These are phyloP conservation scores for Acanthamoeba royreba DNA, from an alignment of 208 protist species.

Conservation along the genomic window DNA sequence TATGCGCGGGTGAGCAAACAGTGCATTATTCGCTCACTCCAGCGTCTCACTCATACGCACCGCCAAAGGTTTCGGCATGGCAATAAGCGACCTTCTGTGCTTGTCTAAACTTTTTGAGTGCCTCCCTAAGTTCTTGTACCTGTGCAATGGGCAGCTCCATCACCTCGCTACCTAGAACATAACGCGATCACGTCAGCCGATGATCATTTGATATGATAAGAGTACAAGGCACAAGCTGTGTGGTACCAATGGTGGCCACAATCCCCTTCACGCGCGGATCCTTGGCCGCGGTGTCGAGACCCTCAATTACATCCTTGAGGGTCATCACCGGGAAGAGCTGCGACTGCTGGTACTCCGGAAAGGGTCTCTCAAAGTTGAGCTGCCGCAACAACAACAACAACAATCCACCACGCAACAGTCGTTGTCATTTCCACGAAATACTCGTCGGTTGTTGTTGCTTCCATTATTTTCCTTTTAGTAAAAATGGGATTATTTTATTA, in stretches of 20 bases:
- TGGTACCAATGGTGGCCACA: background rate
- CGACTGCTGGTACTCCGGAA: background rate
- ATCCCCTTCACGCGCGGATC: constrained; percentile 5
- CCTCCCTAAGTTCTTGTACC: constrained; percentile 4
- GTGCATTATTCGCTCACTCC: too few relatives aligned
- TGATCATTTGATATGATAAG: too few relatives aligned
- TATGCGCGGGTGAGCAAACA: too few relatives aligned
- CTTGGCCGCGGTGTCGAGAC: background rate
- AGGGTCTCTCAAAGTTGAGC: constrained; percentile 40
- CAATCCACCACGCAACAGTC: too few relatives aligned
- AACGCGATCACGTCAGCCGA: too few relatives aligned
- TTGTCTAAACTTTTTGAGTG: background rate
- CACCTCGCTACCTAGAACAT: background rate
- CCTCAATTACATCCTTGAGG: background rate
- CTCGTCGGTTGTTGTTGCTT: background rate
- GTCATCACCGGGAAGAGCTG: background rate
- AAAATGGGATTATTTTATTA: too few relatives aligned
- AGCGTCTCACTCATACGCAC: too few relatives aligned
- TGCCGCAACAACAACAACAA: too few relatives aligned
- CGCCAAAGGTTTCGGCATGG: background rate
- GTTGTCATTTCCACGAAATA: too few relatives aligned
- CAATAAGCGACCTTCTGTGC: background rate
- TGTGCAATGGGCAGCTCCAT: constrained; percentile 20
- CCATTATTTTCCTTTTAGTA: too few relatives aligned
- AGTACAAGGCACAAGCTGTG: background rate